phyloP scores from a whole-genome alignment of 345 rosid genomes.

The Eucalyptus polybractea region DNA sequence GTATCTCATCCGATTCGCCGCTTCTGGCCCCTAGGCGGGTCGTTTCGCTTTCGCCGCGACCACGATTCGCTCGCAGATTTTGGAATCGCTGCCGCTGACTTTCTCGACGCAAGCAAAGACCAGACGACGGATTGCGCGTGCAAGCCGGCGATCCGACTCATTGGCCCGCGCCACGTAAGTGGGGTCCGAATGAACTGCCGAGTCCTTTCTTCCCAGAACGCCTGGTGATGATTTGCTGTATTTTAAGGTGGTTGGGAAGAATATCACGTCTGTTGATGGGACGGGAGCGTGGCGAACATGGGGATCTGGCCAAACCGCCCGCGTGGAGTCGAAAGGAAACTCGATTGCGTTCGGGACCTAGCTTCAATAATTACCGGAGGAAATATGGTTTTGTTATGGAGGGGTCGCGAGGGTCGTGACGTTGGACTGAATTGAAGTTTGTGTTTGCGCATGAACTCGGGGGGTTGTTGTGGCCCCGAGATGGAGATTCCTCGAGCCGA shows the following conservation, averaged over 20 bases:
- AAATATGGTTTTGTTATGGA: background rate
- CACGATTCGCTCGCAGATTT: too few species aligned
- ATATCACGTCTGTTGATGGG: background rate
- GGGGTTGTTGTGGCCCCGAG: background rate
- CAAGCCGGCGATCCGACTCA: background rate
- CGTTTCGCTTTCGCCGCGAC: background rate
- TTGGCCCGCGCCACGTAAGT: background rate
- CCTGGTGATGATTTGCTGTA: background rate
- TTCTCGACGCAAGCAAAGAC: too few species aligned
- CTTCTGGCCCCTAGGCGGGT: background rate
- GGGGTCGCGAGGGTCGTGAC: background rate
- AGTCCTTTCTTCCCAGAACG: background rate
- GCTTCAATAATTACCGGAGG: background rate
- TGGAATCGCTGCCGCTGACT: background rate
- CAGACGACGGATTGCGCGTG: background rate
- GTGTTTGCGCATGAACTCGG: background rate
- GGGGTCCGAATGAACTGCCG: background rate
- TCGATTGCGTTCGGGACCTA: background rate
- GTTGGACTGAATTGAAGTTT: background rate
- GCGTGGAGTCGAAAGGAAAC: background rate
- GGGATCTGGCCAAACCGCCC: background rate
- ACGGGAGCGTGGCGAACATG: background rate
- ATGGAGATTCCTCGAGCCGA: background rate
- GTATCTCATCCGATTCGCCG: background rate
- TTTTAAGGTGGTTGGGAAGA: background rate